Conservation (phyloP, 1,284 basidiomycete species). For the Ceratobasidium sp. region DNA sequence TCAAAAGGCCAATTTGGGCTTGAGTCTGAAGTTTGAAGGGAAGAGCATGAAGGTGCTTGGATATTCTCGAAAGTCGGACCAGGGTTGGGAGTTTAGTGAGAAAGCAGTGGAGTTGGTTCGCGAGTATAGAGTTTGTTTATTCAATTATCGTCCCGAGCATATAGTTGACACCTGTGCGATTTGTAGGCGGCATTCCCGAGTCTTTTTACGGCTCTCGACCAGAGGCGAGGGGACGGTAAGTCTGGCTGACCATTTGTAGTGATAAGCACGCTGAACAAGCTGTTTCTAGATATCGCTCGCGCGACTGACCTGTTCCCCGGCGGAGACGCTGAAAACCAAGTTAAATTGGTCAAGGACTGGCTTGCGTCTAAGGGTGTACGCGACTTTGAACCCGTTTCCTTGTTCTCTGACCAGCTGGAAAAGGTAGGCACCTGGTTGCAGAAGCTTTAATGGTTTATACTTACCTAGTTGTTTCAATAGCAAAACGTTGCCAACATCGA, state of each 20-base stretch:
- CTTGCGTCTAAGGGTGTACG: slow-evolving; percentile 85
- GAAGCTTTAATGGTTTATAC: neutral
- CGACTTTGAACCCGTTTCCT: slow-evolving; percentile 91
- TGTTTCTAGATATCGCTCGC: slow-evolving; percentile 70
- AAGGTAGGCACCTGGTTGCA: slow-evolving; percentile 64
- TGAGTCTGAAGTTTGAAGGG: slow-evolving; percentile 96
- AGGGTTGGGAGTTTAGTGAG: slow-evolving; percentile 94
- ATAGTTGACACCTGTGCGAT: neutral
- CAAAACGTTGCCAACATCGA: slow-evolving; percentile 84
- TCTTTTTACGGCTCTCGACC: slow-evolving; percentile 76
- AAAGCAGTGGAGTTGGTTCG: slow-evolving; percentile 83
- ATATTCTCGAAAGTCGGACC: slow-evolving; percentile 86
- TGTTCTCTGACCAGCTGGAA: slow-evolving; percentile 91
- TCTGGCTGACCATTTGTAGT: slow-evolving; percentile 17
- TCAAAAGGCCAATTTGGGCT: slow-evolving; percentile 89
- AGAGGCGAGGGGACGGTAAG: slow-evolving; percentile 70
- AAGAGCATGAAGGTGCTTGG: slow-evolving; percentile 96
- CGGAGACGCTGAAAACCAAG: slow-evolving; percentile 69
- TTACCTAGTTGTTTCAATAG: slow-evolving; percentile 54
- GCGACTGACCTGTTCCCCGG: slow-evolving; percentile 78
- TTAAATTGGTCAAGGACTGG: slow-evolving; percentile 87
- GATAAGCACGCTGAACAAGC: slow-evolving; percentile 31
- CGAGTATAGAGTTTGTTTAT: slow-evolving; percentile 72
- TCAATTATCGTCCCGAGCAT: neutral
- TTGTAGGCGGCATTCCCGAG: slow-evolving; percentile 78